Evolutionary conservation across 2,329 filamentous ascomycete genomes (phyloP).

Genomic region (Diaporthe humulicola): DNA sequence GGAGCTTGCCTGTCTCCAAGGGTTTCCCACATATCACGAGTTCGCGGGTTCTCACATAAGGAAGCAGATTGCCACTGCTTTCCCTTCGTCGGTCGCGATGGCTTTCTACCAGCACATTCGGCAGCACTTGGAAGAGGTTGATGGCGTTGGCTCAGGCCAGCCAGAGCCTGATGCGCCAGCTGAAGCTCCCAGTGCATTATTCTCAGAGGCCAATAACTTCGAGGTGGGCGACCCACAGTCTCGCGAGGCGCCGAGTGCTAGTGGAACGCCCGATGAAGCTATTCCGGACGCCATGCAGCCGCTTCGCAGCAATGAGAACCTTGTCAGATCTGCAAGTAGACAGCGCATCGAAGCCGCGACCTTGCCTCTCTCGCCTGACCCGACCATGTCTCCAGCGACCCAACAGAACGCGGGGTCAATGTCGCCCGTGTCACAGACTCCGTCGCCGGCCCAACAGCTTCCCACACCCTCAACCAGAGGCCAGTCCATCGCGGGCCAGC

Average conservation of each 20-base stretch:
- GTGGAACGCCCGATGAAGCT: background rate
- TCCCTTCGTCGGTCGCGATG: slow-evolving; percentile 72
- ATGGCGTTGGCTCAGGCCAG: slow-evolving; percentile 48
- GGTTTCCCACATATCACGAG: slow-evolving; percentile 72
- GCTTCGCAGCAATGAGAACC: background rate
- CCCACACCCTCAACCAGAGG: background rate
- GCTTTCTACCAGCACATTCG: slow-evolving; percentile 63
- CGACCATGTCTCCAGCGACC: background rate
- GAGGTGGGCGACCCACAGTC: no score
- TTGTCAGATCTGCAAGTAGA: background rate
- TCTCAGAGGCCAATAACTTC: no score
- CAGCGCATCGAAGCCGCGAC: background rate
- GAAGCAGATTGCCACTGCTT: slow-evolving; percentile 83
- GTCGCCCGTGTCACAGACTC: background rate
- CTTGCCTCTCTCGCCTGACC: background rate
- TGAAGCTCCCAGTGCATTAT: background rate
- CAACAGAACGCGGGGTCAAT: background rate
- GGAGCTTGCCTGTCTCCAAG: slow-evolving; percentile 78
- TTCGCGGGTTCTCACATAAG: slow-evolving; percentile 65
- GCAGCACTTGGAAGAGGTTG: slow-evolving; percentile 58
- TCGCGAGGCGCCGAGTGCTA: no score
- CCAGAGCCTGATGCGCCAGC: background rate
- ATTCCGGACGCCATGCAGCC: background rate
- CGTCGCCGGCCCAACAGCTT: background rate
- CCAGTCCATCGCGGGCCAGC: background rate